Evolutionary conservation across 176 grass and related monocot genomes (phyloP).

Genomic region (Puccinellia tenuiflora): DNA sequence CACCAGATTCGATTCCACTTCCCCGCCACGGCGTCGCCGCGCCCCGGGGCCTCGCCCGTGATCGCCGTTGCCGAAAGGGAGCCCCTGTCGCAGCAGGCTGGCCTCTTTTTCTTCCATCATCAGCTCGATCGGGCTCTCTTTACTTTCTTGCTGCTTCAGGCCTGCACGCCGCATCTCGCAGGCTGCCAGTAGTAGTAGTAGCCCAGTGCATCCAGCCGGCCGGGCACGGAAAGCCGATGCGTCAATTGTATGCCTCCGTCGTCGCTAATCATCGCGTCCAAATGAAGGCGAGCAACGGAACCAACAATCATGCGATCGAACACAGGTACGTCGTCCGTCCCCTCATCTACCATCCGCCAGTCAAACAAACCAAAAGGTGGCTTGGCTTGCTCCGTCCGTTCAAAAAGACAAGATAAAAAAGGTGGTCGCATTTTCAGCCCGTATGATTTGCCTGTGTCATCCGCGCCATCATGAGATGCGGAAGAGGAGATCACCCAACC

Average conservation of each 20-base stretch:
- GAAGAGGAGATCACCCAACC: neutral
- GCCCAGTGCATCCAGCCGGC: too few relatives aligned
- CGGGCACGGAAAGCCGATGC: too few relatives aligned
- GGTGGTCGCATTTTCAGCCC: neutral
- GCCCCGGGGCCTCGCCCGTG: neutral
- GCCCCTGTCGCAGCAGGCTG: neutral
- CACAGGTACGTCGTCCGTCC: too few relatives aligned
- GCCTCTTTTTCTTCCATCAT: too few relatives aligned
- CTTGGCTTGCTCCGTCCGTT: neutral
- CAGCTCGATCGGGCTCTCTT: too few relatives aligned
- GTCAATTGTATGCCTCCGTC: too few relatives aligned
- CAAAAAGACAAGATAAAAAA: neutral
- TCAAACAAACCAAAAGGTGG: neutral
- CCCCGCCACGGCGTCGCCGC: neutral
- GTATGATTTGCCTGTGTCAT: neutral
- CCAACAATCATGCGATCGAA: too few relatives aligned
- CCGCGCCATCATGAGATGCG: neutral
- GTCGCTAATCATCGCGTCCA: too few relatives aligned
- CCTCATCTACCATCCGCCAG: too few relatives aligned
- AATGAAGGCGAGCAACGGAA: too few relatives aligned
- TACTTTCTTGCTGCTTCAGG: neutral
- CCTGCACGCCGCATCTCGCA: neutral
- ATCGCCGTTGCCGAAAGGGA: neutral
- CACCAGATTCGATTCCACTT: neutral
- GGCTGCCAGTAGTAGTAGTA: too few relatives aligned